phyloP scores from a whole-genome alignment of 225 moss, liverwort and hornwort species.

The Bryum argenteum region DNA sequence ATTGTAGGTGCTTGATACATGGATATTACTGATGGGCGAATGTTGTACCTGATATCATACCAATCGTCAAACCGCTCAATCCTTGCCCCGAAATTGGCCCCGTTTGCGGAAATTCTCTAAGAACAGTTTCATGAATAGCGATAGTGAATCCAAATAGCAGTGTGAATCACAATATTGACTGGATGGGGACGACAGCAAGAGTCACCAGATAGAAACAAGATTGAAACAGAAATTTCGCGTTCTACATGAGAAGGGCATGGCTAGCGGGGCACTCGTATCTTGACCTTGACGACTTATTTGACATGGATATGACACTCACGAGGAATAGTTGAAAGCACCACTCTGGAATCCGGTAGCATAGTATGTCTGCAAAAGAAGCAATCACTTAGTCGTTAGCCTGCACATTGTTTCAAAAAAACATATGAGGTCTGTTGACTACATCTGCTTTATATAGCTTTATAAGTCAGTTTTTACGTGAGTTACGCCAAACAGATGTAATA shows the following conservation, averaged over 20 bases:
- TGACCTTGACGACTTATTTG: neutral
- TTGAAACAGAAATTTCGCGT: neutral
- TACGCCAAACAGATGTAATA: neutral
- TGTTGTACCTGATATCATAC: constrained; percentile 49
- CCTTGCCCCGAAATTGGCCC: constrained; percentile 36
- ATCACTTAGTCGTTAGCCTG: neutral
- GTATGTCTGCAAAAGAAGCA: constrained; percentile 44
- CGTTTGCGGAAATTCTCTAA: constrained; percentile 46
- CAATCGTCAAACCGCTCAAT: constrained; percentile 27
- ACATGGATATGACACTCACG: constrained; percentile 39
- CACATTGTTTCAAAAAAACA: neutral
- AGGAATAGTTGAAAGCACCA: constrained; percentile 73
- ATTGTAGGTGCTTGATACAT: neutral
- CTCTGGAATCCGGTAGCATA: constrained; percentile 46
- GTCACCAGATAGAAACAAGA: neutral
- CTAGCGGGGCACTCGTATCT: neutral
- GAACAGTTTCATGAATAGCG: neutral
- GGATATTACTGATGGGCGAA: neutral
- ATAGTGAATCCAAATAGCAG: neutral
- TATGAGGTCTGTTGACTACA: neutral
- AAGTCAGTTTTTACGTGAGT: neutral
- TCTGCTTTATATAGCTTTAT: neutral
- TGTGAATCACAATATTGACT: neutral
- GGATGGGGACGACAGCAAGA: neutral
- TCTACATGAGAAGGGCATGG: neutral